A percentile compares a stretch with the other conserved stretches of the same genome.
Evolutionary conservation across 148 eudicot species (phyloP).

Genomic region (Gaultheria prostrata): DNA sequence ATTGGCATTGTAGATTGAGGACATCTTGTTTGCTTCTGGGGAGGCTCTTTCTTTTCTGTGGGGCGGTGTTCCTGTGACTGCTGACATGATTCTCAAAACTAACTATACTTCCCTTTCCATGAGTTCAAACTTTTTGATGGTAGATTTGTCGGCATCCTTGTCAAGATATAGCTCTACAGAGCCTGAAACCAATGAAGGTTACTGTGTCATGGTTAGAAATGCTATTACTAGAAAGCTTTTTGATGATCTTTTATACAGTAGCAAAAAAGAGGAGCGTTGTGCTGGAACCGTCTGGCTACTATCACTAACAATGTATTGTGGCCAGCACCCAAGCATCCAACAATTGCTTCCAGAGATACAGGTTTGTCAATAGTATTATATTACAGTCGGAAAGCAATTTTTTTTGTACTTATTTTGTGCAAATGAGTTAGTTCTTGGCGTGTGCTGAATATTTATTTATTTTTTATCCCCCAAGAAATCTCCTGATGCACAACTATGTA

Average conservation of each 20-base stretch:
- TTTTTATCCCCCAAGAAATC: neutral
- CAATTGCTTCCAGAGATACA: slow-evolving; percentile 92
- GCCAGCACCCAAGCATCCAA: slow-evolving; percentile 70
- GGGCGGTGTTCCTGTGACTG: slow-evolving; percentile 96
- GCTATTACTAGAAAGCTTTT: slow-evolving; percentile 75
- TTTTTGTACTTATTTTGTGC: neutral
- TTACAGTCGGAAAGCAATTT: neutral
- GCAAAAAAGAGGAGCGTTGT: slow-evolving; percentile 92
- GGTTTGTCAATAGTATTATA: slow-evolving; percentile 39
- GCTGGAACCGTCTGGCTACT: slow-evolving; percentile 94
- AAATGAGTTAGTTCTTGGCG: neutral
- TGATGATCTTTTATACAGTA: slow-evolving; percentile 81
- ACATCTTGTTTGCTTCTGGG: slow-evolving; percentile 91
- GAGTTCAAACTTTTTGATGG: slow-evolving; percentile 77
- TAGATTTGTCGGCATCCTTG: slow-evolving; percentile 58
- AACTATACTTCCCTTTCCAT: slow-evolving; percentile 86
- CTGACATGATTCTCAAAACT: slow-evolving; percentile 74
- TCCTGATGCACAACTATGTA: neutral
- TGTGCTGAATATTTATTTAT: neutral
- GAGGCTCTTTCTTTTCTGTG: slow-evolving; percentile 95
- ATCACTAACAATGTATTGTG: slow-evolving; percentile 89
- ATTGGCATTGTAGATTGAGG: slow-evolving; percentile 68
- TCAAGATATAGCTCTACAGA: slow-evolving; percentile 36
- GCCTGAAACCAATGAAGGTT: slow-evolving; percentile 44
- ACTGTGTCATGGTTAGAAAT: slow-evolving; percentile 54